Conservation (phyloP, 2,329 filamentous ascomycete species). For the Xylariaceae sp. region DNA sequence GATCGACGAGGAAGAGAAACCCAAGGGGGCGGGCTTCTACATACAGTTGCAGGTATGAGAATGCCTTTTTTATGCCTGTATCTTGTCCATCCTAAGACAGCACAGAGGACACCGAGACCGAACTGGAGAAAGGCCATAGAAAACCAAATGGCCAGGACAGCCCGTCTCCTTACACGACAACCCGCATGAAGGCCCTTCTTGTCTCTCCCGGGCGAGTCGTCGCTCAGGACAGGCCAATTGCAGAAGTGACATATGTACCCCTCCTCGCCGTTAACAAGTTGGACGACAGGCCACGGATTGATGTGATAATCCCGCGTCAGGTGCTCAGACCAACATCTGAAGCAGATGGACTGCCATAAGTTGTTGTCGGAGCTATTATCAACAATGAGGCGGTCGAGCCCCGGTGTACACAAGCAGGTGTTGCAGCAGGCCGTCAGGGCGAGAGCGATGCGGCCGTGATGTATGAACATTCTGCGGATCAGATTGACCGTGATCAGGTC, state of each 20-base stretch:
- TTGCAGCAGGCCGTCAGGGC: slow-evolving; percentile 24
- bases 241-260: slow-evolving; percentile 32
- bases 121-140: slow-evolving; percentile 31
- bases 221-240: slow-evolving; percentile 28
- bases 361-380: slow-evolving; percentile 18
- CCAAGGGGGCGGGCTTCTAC: too few relatives aligned
- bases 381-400: slow-evolving; percentile 25
- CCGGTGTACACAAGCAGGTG: slow-evolving; percentile 26
- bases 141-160: slow-evolving; percentile 26
- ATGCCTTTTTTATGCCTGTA: slow-evolving; percentile 22
- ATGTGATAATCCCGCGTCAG: slow-evolving; percentile 24
- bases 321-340: slow-evolving; percentile 27
- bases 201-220: slow-evolving; percentile 16
- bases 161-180: slow-evolving; percentile 23
- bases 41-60: slow-evolving; percentile 28
- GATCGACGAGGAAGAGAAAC: neutral
- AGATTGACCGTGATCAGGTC: slow-evolving; percentile 26
- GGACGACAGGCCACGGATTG: slow-evolving; percentile 28
- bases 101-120: slow-evolving; percentile 28
- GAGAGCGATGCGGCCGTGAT: slow-evolving; percentile 15
- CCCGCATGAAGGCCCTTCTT: slow-evolving; percentile 24
- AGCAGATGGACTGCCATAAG: slow-evolving; percentile 29
- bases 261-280: slow-evolving; percentile 26
- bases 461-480: slow-evolving; percentile 23
- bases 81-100: slow-evolving; percentile 27